A percentile compares a stretch with the other conserved stretches of the same genome.
Conservation (phyloP, 176 grass and related monocot genomes). For the Carex pumila region DNA sequence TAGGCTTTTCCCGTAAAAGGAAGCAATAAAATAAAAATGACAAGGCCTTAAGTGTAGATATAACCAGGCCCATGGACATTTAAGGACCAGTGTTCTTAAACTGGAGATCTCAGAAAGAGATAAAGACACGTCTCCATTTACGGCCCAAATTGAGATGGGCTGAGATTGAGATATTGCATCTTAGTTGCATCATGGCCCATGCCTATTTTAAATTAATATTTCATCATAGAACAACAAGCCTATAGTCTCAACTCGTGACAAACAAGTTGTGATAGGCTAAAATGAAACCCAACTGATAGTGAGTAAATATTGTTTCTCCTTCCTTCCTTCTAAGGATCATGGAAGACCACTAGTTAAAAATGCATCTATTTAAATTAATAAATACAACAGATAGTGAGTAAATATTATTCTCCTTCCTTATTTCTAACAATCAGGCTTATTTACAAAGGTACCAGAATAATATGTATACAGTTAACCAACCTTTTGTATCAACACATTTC, state of each 20-base stretch:
- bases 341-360: neutral
- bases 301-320: too few relatives aligned
- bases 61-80: neutral
- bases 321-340: neutral
- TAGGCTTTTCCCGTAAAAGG: too few relatives aligned
- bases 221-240: neutral
- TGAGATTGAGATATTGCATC: neutral
- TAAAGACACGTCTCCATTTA: neutral
- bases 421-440: neutral
- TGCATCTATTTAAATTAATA: neutral
- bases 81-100: too few relatives aligned
- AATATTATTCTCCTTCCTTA: neutral
- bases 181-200: neutral
- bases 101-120: neutral
- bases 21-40: neutral
- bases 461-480: neutral
- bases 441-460: neutral
- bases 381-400: neutral
- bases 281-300: too few relatives aligned
- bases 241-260: too few relatives aligned
- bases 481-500: neutral
- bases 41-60: neutral
- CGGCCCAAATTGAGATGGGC: neutral
- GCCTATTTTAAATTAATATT: neutral
- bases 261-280: too few relatives aligned